Evolutionary conservation across 495 filamentous ascomycete species (phyloP), one percentile per base, ranked within the genome.

Genomic region (Xylaria flabelliformis): DNA sequence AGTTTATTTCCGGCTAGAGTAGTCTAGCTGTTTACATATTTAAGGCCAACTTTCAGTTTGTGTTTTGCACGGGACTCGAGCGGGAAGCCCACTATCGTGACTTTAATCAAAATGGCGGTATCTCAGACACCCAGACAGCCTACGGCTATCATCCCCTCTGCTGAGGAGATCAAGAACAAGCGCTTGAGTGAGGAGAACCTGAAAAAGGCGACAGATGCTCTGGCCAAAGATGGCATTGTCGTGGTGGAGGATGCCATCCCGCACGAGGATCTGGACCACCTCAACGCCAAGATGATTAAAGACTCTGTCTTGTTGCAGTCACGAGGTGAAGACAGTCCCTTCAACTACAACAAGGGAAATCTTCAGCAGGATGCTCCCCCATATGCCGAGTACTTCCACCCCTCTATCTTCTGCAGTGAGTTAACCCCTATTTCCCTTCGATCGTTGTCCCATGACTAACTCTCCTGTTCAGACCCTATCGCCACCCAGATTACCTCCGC

Each of bases 181-280:
- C 65, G 73, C 12, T 76, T 85, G n/a, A 68, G 62, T 4, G 70
- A 79, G 4, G 73, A 80, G 50, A 88, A 88, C 71, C 72, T 88
- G 8, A 83, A 87, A 71, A 80, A 84, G 76, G 88, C 87, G 73
- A 78, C 86, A 15, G 80, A 83, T 19, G 80, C 80, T 50, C 72
- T 89, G 6, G 79, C 87, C 69, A 69, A 77, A 13, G 87, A 91
- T 79, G 90, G 88, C 58, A 83, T 91, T 46, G 86, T 91, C 62
- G 87, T 90, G n/a, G 82, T 89, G 24, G 82, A 85, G 53, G 80
- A 88, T 72, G 82, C 82, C 2, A 79, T 89, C 42, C 77, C 82
- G 17, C 78, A 80, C 67, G 76, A 79, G 1, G 71, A 80, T 4
- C 76, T 89, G 4, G 82, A 88, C 67, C 75, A 75, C 24, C 69